phyloP scores from a whole-genome alignment of 495 filamentous ascomycete species.

The Penicillium cataractarum region DNA sequence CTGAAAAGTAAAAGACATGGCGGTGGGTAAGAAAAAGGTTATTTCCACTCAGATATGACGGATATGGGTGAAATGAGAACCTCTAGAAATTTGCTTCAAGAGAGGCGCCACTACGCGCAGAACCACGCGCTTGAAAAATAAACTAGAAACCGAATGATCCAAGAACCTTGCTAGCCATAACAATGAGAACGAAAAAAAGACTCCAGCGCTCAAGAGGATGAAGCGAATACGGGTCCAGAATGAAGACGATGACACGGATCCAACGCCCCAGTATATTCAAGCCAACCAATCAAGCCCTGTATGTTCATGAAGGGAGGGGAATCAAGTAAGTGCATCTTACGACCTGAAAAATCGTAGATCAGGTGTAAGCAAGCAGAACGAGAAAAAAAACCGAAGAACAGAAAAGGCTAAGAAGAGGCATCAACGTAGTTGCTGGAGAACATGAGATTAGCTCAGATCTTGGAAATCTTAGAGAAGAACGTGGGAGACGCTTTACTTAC shows the following conservation, averaged over 20 bases:
- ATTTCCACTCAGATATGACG: slow-evolving; percentile 11
- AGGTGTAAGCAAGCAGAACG: slow-evolving; percentile 13
- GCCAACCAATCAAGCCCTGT: slow-evolving; percentile 15
- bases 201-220: slow-evolving; percentile 27
- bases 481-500: slow-evolving; percentile 29
- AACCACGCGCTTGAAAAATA: slow-evolving; percentile 4
- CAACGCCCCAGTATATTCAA: slow-evolving; percentile 24
- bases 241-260: slow-evolving; percentile 13
- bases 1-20: not conserved
- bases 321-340: slow-evolving; percentile 3
- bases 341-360: slow-evolving; percentile 9
- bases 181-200: slow-evolving; percentile 27
- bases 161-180: slow-evolving; percentile 9
- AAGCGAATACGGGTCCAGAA: slow-evolving; percentile 12
- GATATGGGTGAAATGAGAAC: not conserved
- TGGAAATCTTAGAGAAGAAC: not conserved
- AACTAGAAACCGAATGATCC: not conserved
- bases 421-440: slow-evolving; percentile 50
- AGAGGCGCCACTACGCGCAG: slow-evolving; percentile 9
- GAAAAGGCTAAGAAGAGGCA: slow-evolving; percentile 28
- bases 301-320: slow-evolving; percentile 14
- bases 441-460: slow-evolving; percentile 13
- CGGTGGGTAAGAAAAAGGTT: slow-evolving; percentile 2
- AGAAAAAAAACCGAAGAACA: not conserved
- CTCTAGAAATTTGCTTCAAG: slow-evolving; percentile 1